These are phyloP conservation scores for Pichia californica DNA, from an alignment of 805 yeast species.

Conservation along the genomic window DNA sequence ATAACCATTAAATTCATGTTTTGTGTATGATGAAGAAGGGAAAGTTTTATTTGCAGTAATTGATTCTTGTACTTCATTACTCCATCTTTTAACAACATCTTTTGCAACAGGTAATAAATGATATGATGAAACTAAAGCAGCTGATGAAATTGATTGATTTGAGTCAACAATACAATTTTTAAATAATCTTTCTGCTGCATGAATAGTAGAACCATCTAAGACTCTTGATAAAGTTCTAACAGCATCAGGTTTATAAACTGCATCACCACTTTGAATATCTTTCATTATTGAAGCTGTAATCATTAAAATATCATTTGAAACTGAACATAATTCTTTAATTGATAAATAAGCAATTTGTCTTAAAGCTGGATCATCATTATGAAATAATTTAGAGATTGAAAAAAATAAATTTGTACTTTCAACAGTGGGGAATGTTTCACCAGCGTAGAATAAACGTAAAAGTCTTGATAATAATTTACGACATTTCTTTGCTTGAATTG, in stretches of 20 bases:
- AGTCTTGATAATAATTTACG: constrained; percentile 77
- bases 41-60: constrained; percentile 55
- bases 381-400: constrained; percentile 90
- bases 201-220: constrained; percentile 83
- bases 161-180: constrained; percentile 89
- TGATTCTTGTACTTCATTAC: constrained; percentile 93
- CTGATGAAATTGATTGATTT: constrained; percentile 82
- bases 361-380: constrained; percentile 78
- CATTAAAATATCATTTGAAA: constrained; percentile 91
- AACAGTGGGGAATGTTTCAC: constrained; percentile 78
- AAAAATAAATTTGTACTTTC: constrained; percentile 93
- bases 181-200: constrained; percentile 87
- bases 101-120: constrained; percentile 84
- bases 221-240: constrained; percentile 87
- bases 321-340: constrained; percentile 79
- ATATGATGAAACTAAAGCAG: constrained; percentile 90
- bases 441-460: constrained; percentile 73
- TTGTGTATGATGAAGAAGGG: constrained; percentile 42
- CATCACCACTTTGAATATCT: constrained; percentile 87
- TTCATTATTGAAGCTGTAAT: constrained; percentile 97
- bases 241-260: constrained; percentile 87
- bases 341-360: constrained; percentile 93
- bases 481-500: constrained; percentile 82
- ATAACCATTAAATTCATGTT: constrained; percentile 50
- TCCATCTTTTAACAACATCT: constrained; percentile 89